Conservation (phyloP, 2,329 filamentous ascomycete species). For the Cladosporium halotolerans region DNA sequence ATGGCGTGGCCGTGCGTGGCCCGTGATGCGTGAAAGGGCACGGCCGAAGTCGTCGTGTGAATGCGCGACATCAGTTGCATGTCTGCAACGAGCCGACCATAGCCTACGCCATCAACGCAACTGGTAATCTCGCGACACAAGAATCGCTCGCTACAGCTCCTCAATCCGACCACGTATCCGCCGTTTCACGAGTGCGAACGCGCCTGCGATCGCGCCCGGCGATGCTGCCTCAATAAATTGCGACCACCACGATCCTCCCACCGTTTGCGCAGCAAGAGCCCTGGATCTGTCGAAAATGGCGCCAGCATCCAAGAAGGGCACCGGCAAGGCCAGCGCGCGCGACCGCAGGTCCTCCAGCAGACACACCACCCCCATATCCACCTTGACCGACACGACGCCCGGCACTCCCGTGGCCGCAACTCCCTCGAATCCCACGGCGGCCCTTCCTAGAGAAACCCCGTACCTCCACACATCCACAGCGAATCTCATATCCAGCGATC, state of each 20-base stretch:
- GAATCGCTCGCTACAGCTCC: too few relatives aligned
- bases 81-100: too few relatives aligned
- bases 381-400: constrained; percentile 36
- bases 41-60: too few relatives aligned
- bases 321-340: constrained; percentile 32
- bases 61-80: too few relatives aligned
- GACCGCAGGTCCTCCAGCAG: constrained; percentile 64
- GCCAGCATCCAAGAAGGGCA: constrained; percentile 27
- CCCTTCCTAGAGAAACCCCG: constrained; percentile 46
- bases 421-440: constrained; percentile 50
- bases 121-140: too few relatives aligned
- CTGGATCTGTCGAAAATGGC: constrained; percentile 6
- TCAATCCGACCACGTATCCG: too few relatives aligned
- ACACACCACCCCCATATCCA: constrained; percentile 67
- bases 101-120: too few relatives aligned
- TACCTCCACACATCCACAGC: constrained; percentile 57
- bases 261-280: too few relatives aligned
- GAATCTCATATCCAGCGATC: constrained; percentile 47
- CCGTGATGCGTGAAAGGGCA: too few relatives aligned
- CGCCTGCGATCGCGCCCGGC: not conserved
- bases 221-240: too few relatives aligned
- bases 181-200: not conserved
- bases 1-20: too few relatives aligned
- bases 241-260: too few relatives aligned
- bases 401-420: constrained; percentile 51